Conservation (phyloP, 2,329 filamentous ascomycete genomes). For the Dryadomyces quercivorus region DNA sequence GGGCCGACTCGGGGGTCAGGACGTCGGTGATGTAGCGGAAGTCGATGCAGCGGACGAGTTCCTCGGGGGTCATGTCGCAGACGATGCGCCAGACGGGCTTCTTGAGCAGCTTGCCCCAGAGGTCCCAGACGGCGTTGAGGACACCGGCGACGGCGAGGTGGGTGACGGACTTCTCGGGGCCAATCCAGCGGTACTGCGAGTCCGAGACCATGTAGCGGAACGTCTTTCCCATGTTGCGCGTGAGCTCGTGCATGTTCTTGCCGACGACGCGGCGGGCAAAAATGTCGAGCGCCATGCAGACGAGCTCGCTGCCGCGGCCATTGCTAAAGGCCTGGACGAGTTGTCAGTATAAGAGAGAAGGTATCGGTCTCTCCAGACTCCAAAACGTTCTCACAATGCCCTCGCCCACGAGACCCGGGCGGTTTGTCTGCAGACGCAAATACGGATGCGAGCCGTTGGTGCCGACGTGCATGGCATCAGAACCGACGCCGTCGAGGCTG, state of each 20-base stretch:
- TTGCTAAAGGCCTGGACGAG: slow-evolving; percentile 52
- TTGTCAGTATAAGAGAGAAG: too few species aligned
- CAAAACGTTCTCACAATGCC: slow-evolving; percentile 50
- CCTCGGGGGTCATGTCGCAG: slow-evolving; percentile 77
- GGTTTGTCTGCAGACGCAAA: slow-evolving; percentile 67
- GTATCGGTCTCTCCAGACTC: too few species aligned
- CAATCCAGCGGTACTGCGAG: slow-evolving; percentile 85
- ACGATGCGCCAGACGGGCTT: slow-evolving; percentile 90
- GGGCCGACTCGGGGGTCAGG: slow-evolving; percentile 74
- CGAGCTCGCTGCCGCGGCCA: slow-evolving; percentile 80
- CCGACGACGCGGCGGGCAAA: slow-evolving; percentile 64
- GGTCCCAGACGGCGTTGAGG: slow-evolving; percentile 89
- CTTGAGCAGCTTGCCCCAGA: slow-evolving; percentile 77
- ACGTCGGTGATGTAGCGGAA: slow-evolving; percentile 92
- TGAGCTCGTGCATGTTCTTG: slow-evolving; percentile 63
- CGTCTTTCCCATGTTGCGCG: slow-evolving; percentile 70
- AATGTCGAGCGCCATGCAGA: slow-evolving; percentile 70
- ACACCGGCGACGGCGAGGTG: slow-evolving; percentile 81
- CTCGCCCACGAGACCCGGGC: slow-evolving; percentile 57
- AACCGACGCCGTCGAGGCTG: slow-evolving; percentile 87
- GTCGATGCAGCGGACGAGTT: slow-evolving; percentile 80
- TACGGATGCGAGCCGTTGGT: slow-evolving; percentile 87
- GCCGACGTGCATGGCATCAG: slow-evolving; percentile 90
- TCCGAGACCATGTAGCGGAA: slow-evolving; percentile 89
- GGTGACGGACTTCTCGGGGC: slow-evolving; percentile 86